Percentiles rank a stretch among this genome's conserved stretches.
These are phyloP conservation scores for Hygrophila difformis DNA, from an alignment of 257 asterid genomes.

Conservation along the genomic window DNA sequence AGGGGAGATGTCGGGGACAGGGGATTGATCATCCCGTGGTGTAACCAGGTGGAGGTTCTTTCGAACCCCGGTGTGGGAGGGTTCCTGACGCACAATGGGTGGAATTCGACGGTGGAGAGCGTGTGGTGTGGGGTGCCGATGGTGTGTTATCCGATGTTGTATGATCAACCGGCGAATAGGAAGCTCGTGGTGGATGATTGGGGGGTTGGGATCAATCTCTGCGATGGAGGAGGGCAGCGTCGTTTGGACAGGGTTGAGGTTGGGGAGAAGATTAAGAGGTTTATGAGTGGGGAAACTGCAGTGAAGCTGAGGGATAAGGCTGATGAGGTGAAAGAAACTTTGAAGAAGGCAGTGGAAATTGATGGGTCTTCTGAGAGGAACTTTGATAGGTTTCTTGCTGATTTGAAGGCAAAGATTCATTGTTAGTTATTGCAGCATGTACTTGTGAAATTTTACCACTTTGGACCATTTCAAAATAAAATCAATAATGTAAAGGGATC, in stretches of 20 bases:
- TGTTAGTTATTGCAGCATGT: too few species aligned
- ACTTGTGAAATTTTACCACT: too few species aligned
- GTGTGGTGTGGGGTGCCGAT: constrained; percentile 38
- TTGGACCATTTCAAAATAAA: too few species aligned
- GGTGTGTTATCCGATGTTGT: constrained; percentile 33
- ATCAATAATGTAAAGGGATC: too few species aligned
- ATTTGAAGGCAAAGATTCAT: constrained; percentile 11
- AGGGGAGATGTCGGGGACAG: constrained; percentile 13
- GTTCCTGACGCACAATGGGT: constrained; percentile 38
- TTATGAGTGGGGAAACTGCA: constrained; percentile 18
- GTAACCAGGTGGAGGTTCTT: constrained; percentile 23
- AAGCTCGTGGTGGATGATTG: constrained; percentile 43
- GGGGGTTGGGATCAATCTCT: constrained; percentile 39
- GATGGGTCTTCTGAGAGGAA: constrained; percentile 20
- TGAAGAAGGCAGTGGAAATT: constrained; percentile 12
- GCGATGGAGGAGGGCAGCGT: constrained; percentile 29
- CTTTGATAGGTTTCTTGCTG: constrained; percentile 17
- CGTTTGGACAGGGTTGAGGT: constrained; percentile 21
- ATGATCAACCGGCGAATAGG: constrained; percentile 31
- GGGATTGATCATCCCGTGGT: constrained; percentile 39
- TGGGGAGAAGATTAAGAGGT: constrained; percentile 22
- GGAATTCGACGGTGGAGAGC: constrained; percentile 46
- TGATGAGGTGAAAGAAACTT: constrained; percentile 5
- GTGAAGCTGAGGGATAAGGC: constrained; percentile 13
- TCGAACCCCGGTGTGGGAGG: constrained; percentile 31